These are phyloP conservation scores for Torulaspora franciscae DNA, from an alignment of 805 yeast species.

Conservation along the genomic window DNA sequence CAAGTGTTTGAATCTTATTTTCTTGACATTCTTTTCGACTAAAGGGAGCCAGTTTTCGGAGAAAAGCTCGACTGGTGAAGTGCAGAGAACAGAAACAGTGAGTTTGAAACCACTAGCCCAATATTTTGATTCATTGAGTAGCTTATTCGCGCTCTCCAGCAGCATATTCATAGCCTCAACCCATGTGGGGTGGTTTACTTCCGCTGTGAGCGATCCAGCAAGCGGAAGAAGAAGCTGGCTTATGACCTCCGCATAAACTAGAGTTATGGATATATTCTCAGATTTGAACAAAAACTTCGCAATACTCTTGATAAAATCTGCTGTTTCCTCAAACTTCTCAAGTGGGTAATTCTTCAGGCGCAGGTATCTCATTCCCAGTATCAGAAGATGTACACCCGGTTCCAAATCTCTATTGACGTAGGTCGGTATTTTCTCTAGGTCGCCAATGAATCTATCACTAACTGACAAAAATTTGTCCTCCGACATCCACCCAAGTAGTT, in stretches of 20 bases:
- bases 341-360: conserved; percentile 77
- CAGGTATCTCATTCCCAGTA: conserved; percentile 88
- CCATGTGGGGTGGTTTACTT: conserved; percentile 95
- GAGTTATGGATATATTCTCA: conserved; percentile 56
- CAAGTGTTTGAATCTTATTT: conserved; percentile 58
- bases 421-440: conserved; percentile 74
- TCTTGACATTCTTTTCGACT: conserved; percentile 56
- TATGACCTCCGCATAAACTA: conserved; percentile 82
- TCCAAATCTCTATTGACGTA: conserved; percentile 46
- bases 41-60: conserved; percentile 64
- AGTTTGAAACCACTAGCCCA: conserved; percentile 69
- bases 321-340: conserved; percentile 87
- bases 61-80: conserved; percentile 74
- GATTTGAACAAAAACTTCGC: conserved; percentile 75
- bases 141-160: conserved; percentile 45
- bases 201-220: conserved; percentile 85
- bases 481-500: conserved; percentile 85
- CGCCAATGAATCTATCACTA: conserved; percentile 89
- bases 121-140: conserved; percentile 41
- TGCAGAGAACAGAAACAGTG: conserved; percentile 69
- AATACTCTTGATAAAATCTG: conserved; percentile 80
- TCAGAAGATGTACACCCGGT: conserved; percentile 63
- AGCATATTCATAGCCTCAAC: conserved; percentile 68
- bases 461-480: conserved; percentile 77
- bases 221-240: conserved; percentile 70